phyloP scores from a whole-genome alignment of 2,329 filamentous ascomycete genomes.

The Davidsoniella australis region DNA sequence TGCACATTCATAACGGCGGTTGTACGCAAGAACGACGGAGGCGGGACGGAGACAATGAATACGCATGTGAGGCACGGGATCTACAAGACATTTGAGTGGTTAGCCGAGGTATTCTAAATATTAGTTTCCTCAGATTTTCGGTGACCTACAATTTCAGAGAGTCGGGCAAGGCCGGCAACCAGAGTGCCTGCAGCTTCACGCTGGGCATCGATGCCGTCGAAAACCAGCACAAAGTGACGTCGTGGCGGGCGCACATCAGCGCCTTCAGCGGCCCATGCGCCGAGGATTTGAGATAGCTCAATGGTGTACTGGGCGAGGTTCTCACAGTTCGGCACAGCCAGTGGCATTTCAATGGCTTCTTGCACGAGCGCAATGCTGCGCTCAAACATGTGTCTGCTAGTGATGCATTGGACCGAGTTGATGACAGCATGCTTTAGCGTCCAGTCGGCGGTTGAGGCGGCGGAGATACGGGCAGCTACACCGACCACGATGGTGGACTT shows the following conservation, averaged over 20 bases:
- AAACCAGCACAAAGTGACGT: constrained; percentile 53
- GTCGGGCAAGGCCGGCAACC: constrained; percentile 60
- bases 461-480: constrained; percentile 3
- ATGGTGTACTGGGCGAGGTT: constrained; percentile 61
- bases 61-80: constrained; percentile 63
- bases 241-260: constrained; percentile 20
- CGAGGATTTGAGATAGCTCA: constrained; percentile 48
- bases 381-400: constrained; percentile 27
- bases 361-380: constrained; percentile 39
- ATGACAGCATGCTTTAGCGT: background rate
- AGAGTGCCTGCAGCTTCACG: constrained; percentile 64
- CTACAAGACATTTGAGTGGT: constrained; percentile 26
- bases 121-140: constrained; percentile 1
- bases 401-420: constrained; percentile 14
- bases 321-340: constrained; percentile 46
- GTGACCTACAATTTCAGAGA: constrained; percentile 57
- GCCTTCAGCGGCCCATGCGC: constrained; percentile 4
- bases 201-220: constrained; percentile 77
- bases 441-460: constrained; percentile 3
- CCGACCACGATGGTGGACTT: constrained; percentile 54
- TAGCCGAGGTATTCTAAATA: background rate
- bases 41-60: constrained; percentile 58
- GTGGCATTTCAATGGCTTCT: constrained; percentile 19
- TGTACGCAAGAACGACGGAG: constrained; percentile 51
- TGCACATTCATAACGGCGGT: constrained; percentile 58